These are phyloP conservation scores for Xylaria sp. DNA, from an alignment of 2,329 filamentous ascomycete species.

Conservation along the genomic window DNA sequence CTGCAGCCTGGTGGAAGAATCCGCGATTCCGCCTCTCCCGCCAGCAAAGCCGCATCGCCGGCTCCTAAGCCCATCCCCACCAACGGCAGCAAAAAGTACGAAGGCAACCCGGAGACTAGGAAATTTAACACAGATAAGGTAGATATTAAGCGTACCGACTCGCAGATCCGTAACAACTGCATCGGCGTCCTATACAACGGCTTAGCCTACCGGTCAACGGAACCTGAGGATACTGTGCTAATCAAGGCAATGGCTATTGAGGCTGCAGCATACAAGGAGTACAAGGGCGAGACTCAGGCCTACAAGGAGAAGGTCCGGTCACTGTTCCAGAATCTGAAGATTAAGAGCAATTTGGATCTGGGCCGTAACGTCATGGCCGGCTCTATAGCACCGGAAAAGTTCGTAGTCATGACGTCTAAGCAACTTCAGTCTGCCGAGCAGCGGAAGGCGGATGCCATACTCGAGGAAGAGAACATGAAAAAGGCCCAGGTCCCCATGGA, in stretches of 20 bases:
- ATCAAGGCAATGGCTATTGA: conserved; percentile 85
- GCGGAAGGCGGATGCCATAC: conserved; percentile 77
- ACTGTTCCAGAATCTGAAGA: conserved; percentile 94
- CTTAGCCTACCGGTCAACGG: conserved; percentile 75
- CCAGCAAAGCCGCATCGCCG: conserved; percentile 53
- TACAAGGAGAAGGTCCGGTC: conserved; percentile 93
- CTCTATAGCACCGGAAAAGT: conserved; percentile 75
- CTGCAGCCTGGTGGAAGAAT: conserved; percentile 47
- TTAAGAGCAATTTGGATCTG: conserved; percentile 84
- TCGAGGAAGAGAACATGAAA: conserved; percentile 95
- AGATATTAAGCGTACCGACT: conserved; percentile 79
- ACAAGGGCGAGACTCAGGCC: conserved; percentile 75
- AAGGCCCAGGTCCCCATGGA: conserved; percentile 94
- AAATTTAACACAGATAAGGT: conserved; percentile 85
- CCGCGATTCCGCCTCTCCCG: conserved; percentile 66
- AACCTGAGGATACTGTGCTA: conserved; percentile 77
- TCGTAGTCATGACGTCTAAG: conserved; percentile 88
- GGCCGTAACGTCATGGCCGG: conserved; percentile 80
- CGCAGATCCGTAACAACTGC: conserved; percentile 81
- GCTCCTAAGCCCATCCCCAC: conserved; percentile 63
- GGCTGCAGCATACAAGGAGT: conserved; percentile 75
- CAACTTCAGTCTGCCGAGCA: conserved; percentile 91
- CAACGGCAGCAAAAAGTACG: conserved; percentile 58
- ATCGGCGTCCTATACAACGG: conserved; percentile 95
- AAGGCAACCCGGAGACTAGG: conserved; percentile 80